Base-by-base conservation (phyloP, 2,329 filamentous ascomycete genomes). In the Uncinocarpus reesii region DNA sequence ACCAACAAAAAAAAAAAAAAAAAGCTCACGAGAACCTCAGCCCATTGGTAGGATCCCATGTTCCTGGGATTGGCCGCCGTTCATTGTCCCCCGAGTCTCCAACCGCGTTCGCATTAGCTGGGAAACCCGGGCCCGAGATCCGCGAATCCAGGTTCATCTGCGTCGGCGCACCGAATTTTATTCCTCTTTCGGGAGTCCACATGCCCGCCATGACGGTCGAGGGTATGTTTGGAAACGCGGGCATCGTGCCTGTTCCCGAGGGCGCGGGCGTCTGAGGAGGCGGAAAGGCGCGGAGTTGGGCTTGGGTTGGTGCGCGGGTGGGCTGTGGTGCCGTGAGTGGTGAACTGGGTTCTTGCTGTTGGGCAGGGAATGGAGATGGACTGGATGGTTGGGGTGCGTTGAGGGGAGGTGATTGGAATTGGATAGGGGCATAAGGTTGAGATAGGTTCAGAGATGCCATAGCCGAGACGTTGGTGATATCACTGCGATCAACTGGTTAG, bases 141-240 rank as follows among this genome's bases (percentile, higher is more conserved):
- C 35, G 45, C 26, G 45, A 23, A 16, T 38, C 18, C 36, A 40
- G 1, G 29, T 41, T 50, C 29, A 44, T 35, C 18, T 45, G 47
- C 4, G 67, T 58, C 13, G 68, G 54, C 2, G 69, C 74, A 1
- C 78, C 78, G 64, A 95, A 94, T 49, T 80, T 81, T 58, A 94
- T 92, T 0, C 83, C 84, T 73, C 86, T 81, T 1, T 83, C 81
- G 0, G 87, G 86, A 48, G 79, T 81, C 88, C 88, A 95, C 62
- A 85, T 80, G 5, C 76, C 68, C 15, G 68, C 62, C 23, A 65
- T 69, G 23, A 68, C 61, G 52, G 65, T 61, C 42, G 42, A 23
- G 23, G 51, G 51, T 11, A 52, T 23, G 15, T 32, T 49, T 15
- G 50, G 40, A 23, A 48, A 48, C 21, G 46, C 46, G 16, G 46